A percentile compares a stretch with the other conserved stretches of the same genome.
Conservation (phyloP, 495 filamentous ascomycete species). For the Daldinia concentrica region DNA sequence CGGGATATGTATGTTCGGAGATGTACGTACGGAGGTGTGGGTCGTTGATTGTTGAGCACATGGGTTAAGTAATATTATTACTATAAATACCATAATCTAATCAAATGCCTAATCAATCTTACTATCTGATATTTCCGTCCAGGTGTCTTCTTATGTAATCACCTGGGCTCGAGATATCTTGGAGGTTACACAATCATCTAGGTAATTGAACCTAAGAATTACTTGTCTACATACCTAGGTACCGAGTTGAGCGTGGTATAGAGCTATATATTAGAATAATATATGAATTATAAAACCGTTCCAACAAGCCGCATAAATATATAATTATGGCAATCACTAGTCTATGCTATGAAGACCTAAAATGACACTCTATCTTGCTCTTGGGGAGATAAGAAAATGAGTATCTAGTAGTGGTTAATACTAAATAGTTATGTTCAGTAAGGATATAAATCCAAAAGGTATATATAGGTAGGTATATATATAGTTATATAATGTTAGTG, state of each 20-base stretch:
- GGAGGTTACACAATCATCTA: neutral
- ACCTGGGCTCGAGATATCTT: neutral
- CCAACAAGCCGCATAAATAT: too few species aligned
- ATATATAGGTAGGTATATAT: neutral
- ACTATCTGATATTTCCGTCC: neutral
- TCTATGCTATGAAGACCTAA: neutral
- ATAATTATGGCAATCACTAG: neutral
- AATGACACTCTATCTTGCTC: neutral
- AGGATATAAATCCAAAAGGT: neutral
- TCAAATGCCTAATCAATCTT: neutral
- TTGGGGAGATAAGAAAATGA: slow-evolving; percentile 1
- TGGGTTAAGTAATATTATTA: neutral
- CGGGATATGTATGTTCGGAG: neutral
- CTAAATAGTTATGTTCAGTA: neutral
- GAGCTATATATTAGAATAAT: too few species aligned
- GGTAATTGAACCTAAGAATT: neutral
- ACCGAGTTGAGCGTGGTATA: neutral
- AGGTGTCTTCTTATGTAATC: neutral
- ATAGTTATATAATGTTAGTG: neutral
- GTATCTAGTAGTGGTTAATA: neutral
- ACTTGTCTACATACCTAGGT: neutral
- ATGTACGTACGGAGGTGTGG: neutral
- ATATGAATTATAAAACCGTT: too few species aligned
- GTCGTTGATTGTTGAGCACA: neutral
- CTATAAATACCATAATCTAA: neutral